Evolutionary conservation across 305 asterid species (phyloP).

Genomic region (Stenogyne calaminthoides): DNA sequence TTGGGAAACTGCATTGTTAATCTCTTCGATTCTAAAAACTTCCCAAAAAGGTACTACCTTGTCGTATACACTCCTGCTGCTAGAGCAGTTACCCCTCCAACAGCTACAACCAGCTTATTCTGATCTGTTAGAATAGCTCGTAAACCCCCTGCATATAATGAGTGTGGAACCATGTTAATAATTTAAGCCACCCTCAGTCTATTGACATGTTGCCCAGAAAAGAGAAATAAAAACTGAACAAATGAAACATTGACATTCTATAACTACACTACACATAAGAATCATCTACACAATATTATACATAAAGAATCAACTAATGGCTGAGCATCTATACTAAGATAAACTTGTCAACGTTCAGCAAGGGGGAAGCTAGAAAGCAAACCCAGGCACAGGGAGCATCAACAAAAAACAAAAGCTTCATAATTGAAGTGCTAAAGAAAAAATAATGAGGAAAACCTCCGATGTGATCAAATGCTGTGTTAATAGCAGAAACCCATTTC

Average conservation of each 20-base stretch:
- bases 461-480: constrained; percentile 87
- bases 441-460: constrained; percentile 59
- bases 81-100: constrained; percentile 93
- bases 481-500: constrained; percentile 92
- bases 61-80: constrained; percentile 96
- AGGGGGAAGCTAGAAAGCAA: too few relatives aligned
- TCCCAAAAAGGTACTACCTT: constrained; percentile 48
- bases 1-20: background rate
- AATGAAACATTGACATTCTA: background rate
- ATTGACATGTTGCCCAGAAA: background rate
- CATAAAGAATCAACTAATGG: background rate
- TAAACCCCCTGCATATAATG: constrained; percentile 67
- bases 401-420: too few relatives aligned
- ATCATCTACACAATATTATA: background rate
- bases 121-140: constrained; percentile 85
- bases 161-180: background rate
- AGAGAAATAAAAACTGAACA: background rate
- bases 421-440: background rate
- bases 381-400: too few relatives aligned
- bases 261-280: too few relatives aligned
- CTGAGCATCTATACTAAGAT: constrained; percentile 2
- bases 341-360: too few relatives aligned
- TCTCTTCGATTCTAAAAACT: background rate
- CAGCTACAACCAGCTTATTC: constrained; percentile 89
- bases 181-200: background rate